These are phyloP conservation scores for Juncus inflexus DNA, from an alignment of 176 grass and related monocot genomes.

Conservation along the genomic window DNA sequence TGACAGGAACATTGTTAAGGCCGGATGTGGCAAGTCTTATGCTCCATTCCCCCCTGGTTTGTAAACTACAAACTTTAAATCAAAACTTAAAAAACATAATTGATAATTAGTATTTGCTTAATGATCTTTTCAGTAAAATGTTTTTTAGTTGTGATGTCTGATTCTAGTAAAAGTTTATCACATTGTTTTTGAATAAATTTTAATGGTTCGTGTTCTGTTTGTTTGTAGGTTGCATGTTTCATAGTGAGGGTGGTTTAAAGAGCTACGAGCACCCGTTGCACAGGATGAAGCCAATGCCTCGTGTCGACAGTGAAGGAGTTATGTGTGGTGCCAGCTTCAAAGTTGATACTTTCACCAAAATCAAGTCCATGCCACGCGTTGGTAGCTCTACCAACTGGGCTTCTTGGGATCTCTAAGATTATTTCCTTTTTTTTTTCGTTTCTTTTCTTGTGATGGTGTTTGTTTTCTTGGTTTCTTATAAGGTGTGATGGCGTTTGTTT, in stretches of 20 bases:
- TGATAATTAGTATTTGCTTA: too few relatives aligned
- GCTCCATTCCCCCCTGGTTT: constrained; percentile 67
- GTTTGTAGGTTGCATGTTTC: constrained; percentile 82
- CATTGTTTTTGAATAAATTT: background rate
- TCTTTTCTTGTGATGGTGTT: background rate
- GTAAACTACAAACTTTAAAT: background rate
- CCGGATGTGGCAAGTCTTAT: constrained; percentile 63
- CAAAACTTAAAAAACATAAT: too few relatives aligned
- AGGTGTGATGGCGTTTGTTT: too few relatives aligned
- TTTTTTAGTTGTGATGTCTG: too few relatives aligned
- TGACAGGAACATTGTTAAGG: constrained; percentile 56
- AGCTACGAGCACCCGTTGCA: constrained; percentile 98
- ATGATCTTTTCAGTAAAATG: too few relatives aligned
- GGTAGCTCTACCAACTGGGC: constrained; percentile 89
- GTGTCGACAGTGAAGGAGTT: constrained; percentile 86
- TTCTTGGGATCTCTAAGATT: constrained; percentile 30
- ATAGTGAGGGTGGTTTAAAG: constrained; percentile 83
- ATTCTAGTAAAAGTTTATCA: background rate
- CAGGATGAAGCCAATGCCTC: constrained; percentile 65
- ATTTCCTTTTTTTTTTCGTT: background rate
- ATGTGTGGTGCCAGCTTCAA: constrained; percentile 93
- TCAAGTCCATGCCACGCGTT: constrained; percentile 84
- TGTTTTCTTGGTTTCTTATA: background rate
- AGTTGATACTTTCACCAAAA: constrained; percentile 75
- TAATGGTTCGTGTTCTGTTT: background rate